A percentile compares a stretch with the other conserved stretches of the same genome.
phyloP scores from a whole-genome alignment of 345 rosid genomes.

The Lepidium didymum region DNA sequence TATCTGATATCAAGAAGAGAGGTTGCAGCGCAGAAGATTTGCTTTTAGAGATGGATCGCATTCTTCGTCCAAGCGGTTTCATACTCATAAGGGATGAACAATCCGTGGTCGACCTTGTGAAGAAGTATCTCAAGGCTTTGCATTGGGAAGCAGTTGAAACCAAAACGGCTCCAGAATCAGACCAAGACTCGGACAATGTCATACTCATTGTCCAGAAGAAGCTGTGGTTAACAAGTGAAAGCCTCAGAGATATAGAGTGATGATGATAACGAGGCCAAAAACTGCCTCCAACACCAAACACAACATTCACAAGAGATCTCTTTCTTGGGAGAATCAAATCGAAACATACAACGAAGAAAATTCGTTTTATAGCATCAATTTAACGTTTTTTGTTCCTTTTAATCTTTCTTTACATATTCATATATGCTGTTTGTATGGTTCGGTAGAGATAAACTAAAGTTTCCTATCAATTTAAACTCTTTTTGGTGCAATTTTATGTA shows the following conservation, averaged over 20 bases:
- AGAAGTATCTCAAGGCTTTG: conserved; percentile 59
- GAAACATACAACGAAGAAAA: conserved; percentile 23
- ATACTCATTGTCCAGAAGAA: conserved; percentile 68
- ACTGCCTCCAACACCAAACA: neutral
- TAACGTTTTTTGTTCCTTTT: neutral
- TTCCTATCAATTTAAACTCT: conserved; percentile 9
- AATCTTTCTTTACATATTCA: conserved; percentile 14
- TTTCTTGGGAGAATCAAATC: conserved; percentile 3
- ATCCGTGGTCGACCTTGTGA: conserved; percentile 51
- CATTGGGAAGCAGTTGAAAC: conserved; percentile 85
- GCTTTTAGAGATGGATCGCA: conserved; percentile 86
- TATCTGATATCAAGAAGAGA: conserved; percentile 66
- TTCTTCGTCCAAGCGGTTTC: conserved; percentile 83
- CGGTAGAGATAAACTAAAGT: neutral
- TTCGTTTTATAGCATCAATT: conserved; percentile 22
- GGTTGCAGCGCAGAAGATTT: conserved; percentile 83
- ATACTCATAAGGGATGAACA: conserved; percentile 67
- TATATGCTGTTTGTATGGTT: conserved; percentile 19
- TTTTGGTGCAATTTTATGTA: conserved; percentile 2
- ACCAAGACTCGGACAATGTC: conserved; percentile 37
- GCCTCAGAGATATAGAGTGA: conserved; percentile 59
- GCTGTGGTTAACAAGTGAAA: conserved; percentile 77
- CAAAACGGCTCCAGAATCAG: conserved; percentile 40
- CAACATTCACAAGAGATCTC: neutral
- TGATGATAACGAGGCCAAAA: neutral